A percentile compares a stretch with the other conserved stretches of the same genome.
These are phyloP conservation scores for Saturnispora mendoncae DNA, from an alignment of 805 yeast species.

Conservation along the genomic window DNA sequence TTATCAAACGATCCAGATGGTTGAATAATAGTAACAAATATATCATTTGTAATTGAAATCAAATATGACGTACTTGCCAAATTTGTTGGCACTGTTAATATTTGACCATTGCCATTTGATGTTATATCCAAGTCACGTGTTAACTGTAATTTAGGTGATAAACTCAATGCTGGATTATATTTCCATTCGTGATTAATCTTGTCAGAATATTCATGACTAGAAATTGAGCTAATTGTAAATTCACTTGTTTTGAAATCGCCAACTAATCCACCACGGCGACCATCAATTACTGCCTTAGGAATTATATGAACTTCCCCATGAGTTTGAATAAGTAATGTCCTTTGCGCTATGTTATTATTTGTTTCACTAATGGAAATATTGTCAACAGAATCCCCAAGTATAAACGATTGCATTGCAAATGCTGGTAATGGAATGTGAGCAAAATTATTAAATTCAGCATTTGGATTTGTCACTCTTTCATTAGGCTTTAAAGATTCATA, in stretches of 20 bases:
- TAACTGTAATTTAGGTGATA: constrained; percentile 40
- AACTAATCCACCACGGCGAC: constrained; percentile 43
- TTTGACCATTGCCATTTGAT: constrained; percentile 15
- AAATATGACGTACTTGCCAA: constrained; percentile 77
- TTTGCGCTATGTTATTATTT: constrained; percentile 56
- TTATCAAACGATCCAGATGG: constrained; percentile 84
- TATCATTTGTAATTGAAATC: constrained; percentile 57
- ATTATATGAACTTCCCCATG: constrained; percentile 56
- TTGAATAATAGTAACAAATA: constrained; percentile 66
- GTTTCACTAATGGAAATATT: constrained; percentile 49
- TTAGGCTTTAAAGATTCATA: constrained; percentile 59
- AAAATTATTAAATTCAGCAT: constrained; percentile 16
- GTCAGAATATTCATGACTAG: constrained; percentile 27
- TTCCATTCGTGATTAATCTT: constrained; percentile 50
- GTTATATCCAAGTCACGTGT: constrained; percentile 43
- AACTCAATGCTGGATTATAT: constrained; percentile 54
- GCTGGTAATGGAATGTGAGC: constrained; percentile 33
- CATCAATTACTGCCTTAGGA: constrained; percentile 63
- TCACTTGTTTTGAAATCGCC: constrained; percentile 34
- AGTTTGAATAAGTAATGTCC: constrained; percentile 53
- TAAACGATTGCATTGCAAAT: constrained; percentile 46
- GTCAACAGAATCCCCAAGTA: constrained; percentile 40
- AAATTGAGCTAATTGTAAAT: constrained; percentile 24
- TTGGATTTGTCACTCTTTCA: constrained; percentile 24
- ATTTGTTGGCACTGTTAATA: constrained; percentile 49